These are phyloP conservation scores for Orbilia quercus DNA, from an alignment of 2,329 filamentous ascomycete genomes.

Conservation along the genomic window DNA sequence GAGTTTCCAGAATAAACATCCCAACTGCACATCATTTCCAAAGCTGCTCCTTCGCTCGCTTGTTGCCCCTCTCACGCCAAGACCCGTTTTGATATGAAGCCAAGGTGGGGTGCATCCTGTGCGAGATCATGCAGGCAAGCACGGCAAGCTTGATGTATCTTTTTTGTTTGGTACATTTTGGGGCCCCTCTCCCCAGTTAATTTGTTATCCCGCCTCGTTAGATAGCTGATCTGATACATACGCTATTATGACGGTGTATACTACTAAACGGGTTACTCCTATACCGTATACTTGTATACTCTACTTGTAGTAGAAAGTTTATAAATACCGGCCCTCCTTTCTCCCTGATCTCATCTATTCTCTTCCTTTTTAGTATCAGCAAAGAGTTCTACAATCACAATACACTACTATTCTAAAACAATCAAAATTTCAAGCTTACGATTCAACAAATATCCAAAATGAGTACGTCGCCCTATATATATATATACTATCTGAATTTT, in stretches of 20 bases:
- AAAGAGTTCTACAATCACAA: neutral
- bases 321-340: slow-evolving; percentile 53
- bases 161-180: neutral
- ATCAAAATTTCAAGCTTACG: slow-evolving; percentile 27
- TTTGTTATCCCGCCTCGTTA: neutral
- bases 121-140: no score
- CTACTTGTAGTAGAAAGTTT: slow-evolving; percentile 23
- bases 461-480: slow-evolving; percentile 25
- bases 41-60: slow-evolving; percentile 27
- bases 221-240: slow-evolving; percentile 7
- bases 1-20: slow-evolving; percentile 27
- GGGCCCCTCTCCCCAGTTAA: neutral
- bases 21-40: neutral
- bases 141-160: no score
- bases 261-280: neutral
- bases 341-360: slow-evolving; percentile 4
- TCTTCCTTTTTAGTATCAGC: slow-evolving; percentile 13
- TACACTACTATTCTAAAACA: no score
- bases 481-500: neutral
- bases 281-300: no score
- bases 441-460: slow-evolving; percentile 42
- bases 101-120: slow-evolving; percentile 26
- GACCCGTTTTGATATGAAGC: slow-evolving; percentile 13
- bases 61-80: neutral
- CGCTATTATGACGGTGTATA: no score